These are phyloP conservation scores for Fraxinus dipetala DNA, from an alignment of 305 asterid species.

Conservation along the genomic window DNA sequence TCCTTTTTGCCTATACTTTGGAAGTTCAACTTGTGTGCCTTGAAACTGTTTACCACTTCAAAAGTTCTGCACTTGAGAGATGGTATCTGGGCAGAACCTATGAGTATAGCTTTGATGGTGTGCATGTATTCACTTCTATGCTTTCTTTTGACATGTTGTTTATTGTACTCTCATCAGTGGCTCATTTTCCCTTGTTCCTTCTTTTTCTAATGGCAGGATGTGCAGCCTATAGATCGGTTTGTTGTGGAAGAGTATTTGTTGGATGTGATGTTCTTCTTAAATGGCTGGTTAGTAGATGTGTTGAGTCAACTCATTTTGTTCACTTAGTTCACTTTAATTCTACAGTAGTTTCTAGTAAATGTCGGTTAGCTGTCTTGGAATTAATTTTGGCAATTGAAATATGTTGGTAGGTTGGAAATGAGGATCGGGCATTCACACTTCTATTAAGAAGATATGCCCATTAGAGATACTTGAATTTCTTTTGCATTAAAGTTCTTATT, in stretches of 20 bases:
- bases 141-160: conserved; percentile 5
- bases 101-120: background rate
- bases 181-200: conserved; percentile 19
- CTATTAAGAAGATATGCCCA: background rate
- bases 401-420: conserved; percentile 15
- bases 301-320: conserved; percentile 12
- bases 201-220: conserved; percentile 53
- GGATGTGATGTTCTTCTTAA: conserved; percentile 87
- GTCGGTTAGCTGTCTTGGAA: background rate
- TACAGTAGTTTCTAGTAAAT: background rate
- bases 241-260: conserved; percentile 92
- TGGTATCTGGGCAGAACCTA: background rate
- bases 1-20: background rate
- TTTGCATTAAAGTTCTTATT: conserved; percentile 8
- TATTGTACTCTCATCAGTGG: conserved; percentile 22
- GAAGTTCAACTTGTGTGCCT: conserved; percentile 7
- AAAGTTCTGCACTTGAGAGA: background rate
- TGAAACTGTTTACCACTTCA: background rate
- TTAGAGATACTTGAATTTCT: conserved; percentile 14
- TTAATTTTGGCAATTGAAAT: conserved; percentile 1
- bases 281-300: conserved; percentile 82
- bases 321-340: background rate
- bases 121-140: background rate
- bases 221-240: conserved; percentile 85
- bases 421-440: background rate